These are phyloP conservation scores for Laetiporus sulphureus DNA, from an alignment of 1,284 basidiomycete species.

Conservation along the genomic window DNA sequence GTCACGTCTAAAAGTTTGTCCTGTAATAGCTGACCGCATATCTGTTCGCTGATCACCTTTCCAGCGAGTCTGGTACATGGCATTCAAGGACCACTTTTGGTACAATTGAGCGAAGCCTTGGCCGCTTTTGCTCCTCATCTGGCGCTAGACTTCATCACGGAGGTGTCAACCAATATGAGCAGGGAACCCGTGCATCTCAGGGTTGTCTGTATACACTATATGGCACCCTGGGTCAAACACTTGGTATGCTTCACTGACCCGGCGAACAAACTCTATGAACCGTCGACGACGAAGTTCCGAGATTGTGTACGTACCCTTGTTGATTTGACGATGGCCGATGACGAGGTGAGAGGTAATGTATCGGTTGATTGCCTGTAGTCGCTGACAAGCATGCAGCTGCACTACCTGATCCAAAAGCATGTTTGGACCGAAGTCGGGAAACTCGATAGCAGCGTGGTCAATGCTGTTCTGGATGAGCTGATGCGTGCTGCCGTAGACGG, in stretches of 20 bases:
- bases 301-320: conserved; percentile 76
- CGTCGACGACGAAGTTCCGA: conserved; percentile 63
- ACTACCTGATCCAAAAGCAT: conserved; percentile 59
- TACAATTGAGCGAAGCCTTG: conserved; percentile 64
- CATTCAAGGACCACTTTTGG: conserved; percentile 58
- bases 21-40: neutral
- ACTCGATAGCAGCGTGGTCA: conserved; percentile 59
- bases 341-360: conserved; percentile 41
- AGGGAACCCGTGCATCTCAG: conserved; percentile 47
- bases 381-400: conserved; percentile 39
- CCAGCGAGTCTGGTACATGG: conserved; percentile 45
- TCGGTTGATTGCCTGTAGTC: neutral
- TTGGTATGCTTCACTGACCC: conserved; percentile 68
- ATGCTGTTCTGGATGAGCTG: conserved; percentile 72
- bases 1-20: conserved; percentile 60
- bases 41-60: conserved; percentile 3
- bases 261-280: conserved; percentile 55
- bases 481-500: conserved; percentile 77
- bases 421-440: conserved; percentile 74
- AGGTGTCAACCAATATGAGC: conserved; percentile 66
- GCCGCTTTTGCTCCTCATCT: conserved; percentile 71
- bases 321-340: conserved; percentile 65
- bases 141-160: conserved; percentile 82
- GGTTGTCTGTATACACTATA: conserved; percentile 70
- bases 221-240: conserved; percentile 85